Conservation (phyloP, 2,329 filamentous ascomycete genomes). For the Monilinia polystroma region DNA sequence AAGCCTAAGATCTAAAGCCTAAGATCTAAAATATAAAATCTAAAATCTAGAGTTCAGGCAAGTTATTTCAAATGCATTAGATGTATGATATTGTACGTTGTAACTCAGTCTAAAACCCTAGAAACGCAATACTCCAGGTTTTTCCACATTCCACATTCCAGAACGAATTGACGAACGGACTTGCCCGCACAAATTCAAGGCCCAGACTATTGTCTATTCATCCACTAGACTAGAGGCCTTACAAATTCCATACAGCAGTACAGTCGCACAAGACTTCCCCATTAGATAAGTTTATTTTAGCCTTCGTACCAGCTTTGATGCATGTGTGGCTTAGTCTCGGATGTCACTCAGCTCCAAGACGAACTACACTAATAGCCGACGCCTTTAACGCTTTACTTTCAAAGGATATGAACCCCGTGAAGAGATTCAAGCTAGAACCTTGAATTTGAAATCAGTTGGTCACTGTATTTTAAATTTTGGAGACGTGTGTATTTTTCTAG, state of each 20-base stretch:
- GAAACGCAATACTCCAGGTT: background rate
- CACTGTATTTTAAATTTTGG: background rate
- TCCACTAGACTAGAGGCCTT: background rate
- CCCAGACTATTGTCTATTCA: background rate
- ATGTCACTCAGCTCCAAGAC: background rate
- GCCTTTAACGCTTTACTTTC: background rate
- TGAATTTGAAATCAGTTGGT: background rate
- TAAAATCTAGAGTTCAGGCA: background rate
- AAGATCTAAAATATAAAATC: too few species aligned
- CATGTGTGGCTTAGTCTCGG: background rate
- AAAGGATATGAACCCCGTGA: background rate
- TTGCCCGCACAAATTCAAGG: background rate
- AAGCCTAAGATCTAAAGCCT: background rate
- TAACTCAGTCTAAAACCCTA: background rate
- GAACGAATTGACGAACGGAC: slow-evolving; percentile 8
- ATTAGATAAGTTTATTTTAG: background rate
- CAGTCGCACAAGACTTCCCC: background rate
- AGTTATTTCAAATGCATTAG: background rate
- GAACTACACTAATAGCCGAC: slow-evolving; percentile 11
- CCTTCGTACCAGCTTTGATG: background rate
- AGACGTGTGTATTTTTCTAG: background rate
- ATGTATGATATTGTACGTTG: too few species aligned
- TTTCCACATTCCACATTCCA: background rate
- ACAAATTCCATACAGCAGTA: background rate
- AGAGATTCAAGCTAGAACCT: background rate